Conservation (phyloP, 257 asterid species). For the Plantago elongata region DNA sequence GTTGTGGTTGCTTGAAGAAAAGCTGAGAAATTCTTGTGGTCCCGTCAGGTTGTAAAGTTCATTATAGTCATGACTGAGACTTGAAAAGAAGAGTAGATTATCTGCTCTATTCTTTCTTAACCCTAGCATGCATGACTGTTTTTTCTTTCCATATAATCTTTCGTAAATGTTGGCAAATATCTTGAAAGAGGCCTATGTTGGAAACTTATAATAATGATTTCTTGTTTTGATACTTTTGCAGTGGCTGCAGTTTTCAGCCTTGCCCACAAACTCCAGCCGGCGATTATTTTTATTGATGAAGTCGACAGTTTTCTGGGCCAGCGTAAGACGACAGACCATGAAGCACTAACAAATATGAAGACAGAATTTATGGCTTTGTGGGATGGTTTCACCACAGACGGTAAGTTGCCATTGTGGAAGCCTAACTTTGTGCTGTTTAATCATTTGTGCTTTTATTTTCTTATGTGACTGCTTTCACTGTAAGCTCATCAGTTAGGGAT, state of each 20-base stretch:
- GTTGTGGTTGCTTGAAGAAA: no score
- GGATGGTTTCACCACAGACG: constrained; percentile 98
- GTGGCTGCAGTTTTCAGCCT: constrained; percentile 94
- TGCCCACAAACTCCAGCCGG: constrained; percentile 96
- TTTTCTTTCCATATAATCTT: no score
- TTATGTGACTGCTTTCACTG: background rate
- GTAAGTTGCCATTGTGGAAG: constrained; percentile 37
- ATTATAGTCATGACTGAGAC: no score
- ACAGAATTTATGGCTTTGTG: constrained; percentile 98
- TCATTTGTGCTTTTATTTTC: constrained; percentile 12
- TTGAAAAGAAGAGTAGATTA: no score
- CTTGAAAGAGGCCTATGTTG: no score
- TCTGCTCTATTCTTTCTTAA: no score
- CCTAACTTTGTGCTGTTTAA: constrained; percentile 8
- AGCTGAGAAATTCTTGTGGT: no score
- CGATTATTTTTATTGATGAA: constrained; percentile 95
- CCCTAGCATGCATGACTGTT: no score
- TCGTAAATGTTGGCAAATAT: no score
- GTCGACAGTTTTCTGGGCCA: constrained; percentile 96
- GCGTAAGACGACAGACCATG: constrained; percentile 81
- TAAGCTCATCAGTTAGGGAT: constrained; percentile 4
- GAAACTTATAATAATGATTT: constrained; percentile 10
- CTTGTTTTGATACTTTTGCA: constrained; percentile 28
- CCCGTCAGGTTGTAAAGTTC: no score
- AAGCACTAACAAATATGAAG: constrained; percentile 83